Evolutionary conservation across 495 filamentous ascomycete genomes (phyloP).

Genomic region (Massariosphaeria phaeospora): DNA sequence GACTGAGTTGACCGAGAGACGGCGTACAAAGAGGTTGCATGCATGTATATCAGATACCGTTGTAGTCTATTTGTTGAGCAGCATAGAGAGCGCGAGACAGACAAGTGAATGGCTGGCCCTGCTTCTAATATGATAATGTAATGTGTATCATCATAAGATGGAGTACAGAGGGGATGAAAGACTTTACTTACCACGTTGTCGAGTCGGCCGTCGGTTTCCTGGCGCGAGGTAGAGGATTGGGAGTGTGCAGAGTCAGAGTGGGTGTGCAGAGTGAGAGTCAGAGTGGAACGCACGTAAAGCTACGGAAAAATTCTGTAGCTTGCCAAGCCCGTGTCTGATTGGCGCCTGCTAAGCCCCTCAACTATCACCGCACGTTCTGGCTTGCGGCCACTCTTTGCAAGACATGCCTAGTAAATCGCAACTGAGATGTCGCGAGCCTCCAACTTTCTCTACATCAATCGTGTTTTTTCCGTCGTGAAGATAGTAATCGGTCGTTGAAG

Average conservation of each 20-base stretch:
- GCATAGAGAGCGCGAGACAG: slow-evolving; percentile 58
- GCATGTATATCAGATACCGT: slow-evolving; percentile 89
- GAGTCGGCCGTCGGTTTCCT: background rate
- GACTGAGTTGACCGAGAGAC: too few species aligned
- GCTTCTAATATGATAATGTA: slow-evolving; percentile 7
- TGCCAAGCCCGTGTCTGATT: background rate
- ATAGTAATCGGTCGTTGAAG: too few species aligned
- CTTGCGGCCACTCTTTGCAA: too few species aligned
- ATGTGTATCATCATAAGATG: slow-evolving; percentile 12
- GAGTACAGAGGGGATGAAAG: background rate
- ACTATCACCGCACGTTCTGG: too few species aligned
- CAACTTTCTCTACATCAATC: too few species aligned
- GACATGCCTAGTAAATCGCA: too few species aligned
- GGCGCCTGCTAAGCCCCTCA: too few species aligned
- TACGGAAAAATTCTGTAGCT: background rate
- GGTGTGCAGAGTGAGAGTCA: background rate
- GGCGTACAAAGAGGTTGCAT: too few species aligned
- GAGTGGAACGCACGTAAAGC: background rate
- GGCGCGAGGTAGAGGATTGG: background rate
- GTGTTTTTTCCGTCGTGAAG: too few species aligned
- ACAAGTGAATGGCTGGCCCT: slow-evolving; percentile 16
- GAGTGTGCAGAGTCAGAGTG: too few species aligned
- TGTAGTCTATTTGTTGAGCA: slow-evolving; percentile 74
- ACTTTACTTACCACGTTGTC: background rate
- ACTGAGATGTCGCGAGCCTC: too few species aligned